Evolutionary conservation across 805 yeast genomes (phyloP).

Genomic region (Torulaspora microellipsoides): DNA sequence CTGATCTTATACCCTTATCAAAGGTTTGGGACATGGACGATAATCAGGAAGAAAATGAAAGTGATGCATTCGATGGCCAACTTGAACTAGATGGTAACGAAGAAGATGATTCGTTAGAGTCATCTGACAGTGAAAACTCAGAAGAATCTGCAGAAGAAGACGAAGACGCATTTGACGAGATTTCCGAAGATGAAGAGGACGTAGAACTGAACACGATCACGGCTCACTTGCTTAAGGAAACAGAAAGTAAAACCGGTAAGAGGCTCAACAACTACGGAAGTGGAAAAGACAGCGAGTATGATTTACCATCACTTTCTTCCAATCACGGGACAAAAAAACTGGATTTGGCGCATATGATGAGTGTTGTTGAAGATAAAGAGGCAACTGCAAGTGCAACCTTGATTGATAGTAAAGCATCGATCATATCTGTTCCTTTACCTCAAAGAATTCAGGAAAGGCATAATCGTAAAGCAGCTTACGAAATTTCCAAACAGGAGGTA

Average conservation of each 20-base stretch:
- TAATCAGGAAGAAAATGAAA: conserved; percentile 19
- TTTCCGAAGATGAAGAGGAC: conserved; percentile 47
- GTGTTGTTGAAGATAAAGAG: conserved; percentile 51
- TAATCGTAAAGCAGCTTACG: conserved; percentile 87
- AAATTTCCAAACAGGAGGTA: conserved; percentile 80
- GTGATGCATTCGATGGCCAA: conserved; percentile 15
- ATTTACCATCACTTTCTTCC: conserved; percentile 49
- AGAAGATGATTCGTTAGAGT: conserved; percentile 13
- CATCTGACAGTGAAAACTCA: conserved; percentile 15
- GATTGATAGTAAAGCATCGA: conserved; percentile 38
- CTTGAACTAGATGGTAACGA: conserved; percentile 23
- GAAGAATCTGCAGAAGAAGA: conserved; percentile 27
- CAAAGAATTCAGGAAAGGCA: conserved; percentile 77
- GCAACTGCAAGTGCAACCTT: conserved; percentile 48
- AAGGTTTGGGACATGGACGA: conserved; percentile 87
- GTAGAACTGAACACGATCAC: conserved; percentile 50
- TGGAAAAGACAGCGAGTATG: conserved; percentile 63
- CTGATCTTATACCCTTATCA: conserved; percentile 69
- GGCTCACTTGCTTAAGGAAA: conserved; percentile 35
- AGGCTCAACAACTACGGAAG: conserved; percentile 49
- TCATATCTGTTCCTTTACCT: conserved; percentile 79
- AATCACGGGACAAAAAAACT: conserved; percentile 39
- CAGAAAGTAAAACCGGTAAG: conserved; percentile 36
- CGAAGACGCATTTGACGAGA: conserved; percentile 35
- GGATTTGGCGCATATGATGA: conserved; percentile 70